Percentiles rank a stretch among this genome's conserved stretches.
Evolutionary conservation across 1,139 yeast genomes (phyloP).

Genomic region (Debaryomyces fabryi): DNA sequence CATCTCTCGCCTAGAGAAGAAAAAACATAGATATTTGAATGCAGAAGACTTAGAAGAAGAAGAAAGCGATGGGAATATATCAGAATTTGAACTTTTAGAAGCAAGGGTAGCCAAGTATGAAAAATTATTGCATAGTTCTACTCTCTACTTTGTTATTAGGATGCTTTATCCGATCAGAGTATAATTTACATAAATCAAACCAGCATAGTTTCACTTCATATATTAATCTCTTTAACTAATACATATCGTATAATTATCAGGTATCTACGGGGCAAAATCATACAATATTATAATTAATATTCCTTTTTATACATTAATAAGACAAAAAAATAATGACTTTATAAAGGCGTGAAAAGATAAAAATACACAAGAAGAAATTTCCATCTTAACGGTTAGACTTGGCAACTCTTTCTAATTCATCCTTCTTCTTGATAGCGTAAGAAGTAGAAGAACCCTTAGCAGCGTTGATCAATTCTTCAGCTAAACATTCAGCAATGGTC

Average conservation of each 20-base stretch:
- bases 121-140: slow-evolving; percentile 15
- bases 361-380: slow-evolving; percentile 24
- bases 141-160: slow-evolving; percentile 19
- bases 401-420: slow-evolving; percentile 99
- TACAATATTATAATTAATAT: slow-evolving; percentile 7
- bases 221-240: neutral
- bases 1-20: slow-evolving; percentile 11
- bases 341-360: slow-evolving; percentile 13
- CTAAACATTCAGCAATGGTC: slow-evolving; percentile 99
- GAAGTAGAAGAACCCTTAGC: slow-evolving; percentile 99
- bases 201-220: neutral
- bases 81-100: slow-evolving; percentile 19
- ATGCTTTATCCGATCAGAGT: slow-evolving; percentile 29
- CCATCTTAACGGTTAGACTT: slow-evolving; percentile 96
- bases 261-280: neutral
- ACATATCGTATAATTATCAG: neutral
- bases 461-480: slow-evolving; percentile 99
- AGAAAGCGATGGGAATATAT: slow-evolving; percentile 4
- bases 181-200: slow-evolving; percentile 10
- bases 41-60: slow-evolving; percentile 12
- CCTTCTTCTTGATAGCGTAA: slow-evolving; percentile 99
- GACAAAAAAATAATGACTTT: slow-evolving; percentile 18
- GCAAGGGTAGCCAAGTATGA: slow-evolving; percentile 25
- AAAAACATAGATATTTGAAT: slow-evolving; percentile 18
- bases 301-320: slow-evolving; percentile 21